phyloP scores from a whole-genome alignment of 208 protist genomes.

The Trypanosoma avium region DNA sequence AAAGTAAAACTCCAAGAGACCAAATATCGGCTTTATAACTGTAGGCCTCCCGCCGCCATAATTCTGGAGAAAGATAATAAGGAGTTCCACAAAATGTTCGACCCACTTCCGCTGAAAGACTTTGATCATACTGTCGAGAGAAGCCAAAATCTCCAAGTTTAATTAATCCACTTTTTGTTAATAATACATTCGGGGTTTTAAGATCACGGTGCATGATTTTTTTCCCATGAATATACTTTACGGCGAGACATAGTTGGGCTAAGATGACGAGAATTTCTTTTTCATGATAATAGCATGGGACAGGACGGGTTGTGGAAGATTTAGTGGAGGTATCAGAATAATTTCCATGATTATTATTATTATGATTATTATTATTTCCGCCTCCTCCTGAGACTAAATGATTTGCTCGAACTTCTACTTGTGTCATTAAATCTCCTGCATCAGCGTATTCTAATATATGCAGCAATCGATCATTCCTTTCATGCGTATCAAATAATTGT shows the following conservation, averaged over 20 bases:
- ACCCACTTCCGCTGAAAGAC: slow-evolving; percentile 48
- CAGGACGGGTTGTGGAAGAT: background rate
- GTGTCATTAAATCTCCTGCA: slow-evolving; percentile 66
- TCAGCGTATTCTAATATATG: slow-evolving; percentile 82
- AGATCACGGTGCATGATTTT: slow-evolving; percentile 86
- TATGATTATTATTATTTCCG: background rate
- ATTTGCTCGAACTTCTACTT: slow-evolving; percentile 49
- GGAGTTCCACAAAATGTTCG: slow-evolving; percentile 76
- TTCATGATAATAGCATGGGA: slow-evolving; percentile 43
- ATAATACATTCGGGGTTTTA: slow-evolving; percentile 77
- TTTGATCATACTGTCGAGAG: slow-evolving; percentile 52
- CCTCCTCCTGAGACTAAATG: background rate
- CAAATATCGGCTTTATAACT: slow-evolving; percentile 91
- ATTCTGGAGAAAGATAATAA: slow-evolving; percentile 90
- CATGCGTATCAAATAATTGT: slow-evolving; percentile 45
- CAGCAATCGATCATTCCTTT: slow-evolving; percentile 36
- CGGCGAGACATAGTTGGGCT: slow-evolving; percentile 62
- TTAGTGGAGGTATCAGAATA: background rate
- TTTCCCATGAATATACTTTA: slow-evolving; percentile 76
- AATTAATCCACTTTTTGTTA: slow-evolving; percentile 61
- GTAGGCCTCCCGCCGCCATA: slow-evolving; percentile 87
- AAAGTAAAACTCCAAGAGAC: slow-evolving; percentile 82
- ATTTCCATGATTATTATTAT: background rate
- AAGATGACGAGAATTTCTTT: slow-evolving; percentile 71
- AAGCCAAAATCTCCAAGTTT: slow-evolving; percentile 91